phyloP scores from a whole-genome alignment of 192 early-diverging fungal species.

The Coemansia erecta region DNA sequence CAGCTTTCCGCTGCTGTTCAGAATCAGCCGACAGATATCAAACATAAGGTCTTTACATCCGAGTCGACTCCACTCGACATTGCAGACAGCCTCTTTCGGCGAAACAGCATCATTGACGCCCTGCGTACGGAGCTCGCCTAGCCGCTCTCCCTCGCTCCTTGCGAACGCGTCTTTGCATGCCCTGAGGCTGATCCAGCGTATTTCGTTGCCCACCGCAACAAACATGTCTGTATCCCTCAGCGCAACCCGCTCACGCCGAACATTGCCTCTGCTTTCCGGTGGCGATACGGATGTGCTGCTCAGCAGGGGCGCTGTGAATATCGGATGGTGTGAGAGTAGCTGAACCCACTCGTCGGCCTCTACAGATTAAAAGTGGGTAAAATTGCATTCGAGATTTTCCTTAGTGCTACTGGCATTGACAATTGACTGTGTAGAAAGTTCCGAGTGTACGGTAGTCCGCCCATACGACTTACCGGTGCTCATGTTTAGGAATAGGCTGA shows the following conservation, averaged over 20 bases:
- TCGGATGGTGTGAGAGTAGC: slow-evolving; percentile 43
- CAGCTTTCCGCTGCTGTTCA: slow-evolving; percentile 61
- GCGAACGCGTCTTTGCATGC: slow-evolving; percentile 63
- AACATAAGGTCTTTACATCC: slow-evolving; percentile 52
- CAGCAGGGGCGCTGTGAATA: slow-evolving; percentile 24
- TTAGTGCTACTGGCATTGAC: background rate
- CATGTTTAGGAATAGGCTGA: background rate
- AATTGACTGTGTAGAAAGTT: background rate
- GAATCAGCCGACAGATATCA: slow-evolving; percentile 55
- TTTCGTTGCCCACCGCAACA: slow-evolving; percentile 57
- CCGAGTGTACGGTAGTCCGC: too few species aligned
- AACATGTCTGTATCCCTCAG: slow-evolving; percentile 61
- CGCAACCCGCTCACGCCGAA: slow-evolving; percentile 25
- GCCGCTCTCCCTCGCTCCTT: slow-evolving; percentile 33
- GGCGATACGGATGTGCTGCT: background rate
- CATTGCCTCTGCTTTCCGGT: background rate
- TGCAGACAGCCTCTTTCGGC: slow-evolving; percentile 27
- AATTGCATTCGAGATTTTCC: background rate
- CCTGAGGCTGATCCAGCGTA: slow-evolving; percentile 61
- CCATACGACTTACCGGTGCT: slow-evolving; percentile 6
- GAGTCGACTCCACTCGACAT: slow-evolving; percentile 41
- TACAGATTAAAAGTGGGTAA: slow-evolving; percentile 5
- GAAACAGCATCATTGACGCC: background rate
- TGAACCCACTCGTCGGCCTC: slow-evolving; percentile 54
- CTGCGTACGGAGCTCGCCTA: slow-evolving; percentile 9